Evolutionary conservation across 192 early-diverging fungal genomes (phyloP).

Genomic region (Linnemannia zychae): DNA sequence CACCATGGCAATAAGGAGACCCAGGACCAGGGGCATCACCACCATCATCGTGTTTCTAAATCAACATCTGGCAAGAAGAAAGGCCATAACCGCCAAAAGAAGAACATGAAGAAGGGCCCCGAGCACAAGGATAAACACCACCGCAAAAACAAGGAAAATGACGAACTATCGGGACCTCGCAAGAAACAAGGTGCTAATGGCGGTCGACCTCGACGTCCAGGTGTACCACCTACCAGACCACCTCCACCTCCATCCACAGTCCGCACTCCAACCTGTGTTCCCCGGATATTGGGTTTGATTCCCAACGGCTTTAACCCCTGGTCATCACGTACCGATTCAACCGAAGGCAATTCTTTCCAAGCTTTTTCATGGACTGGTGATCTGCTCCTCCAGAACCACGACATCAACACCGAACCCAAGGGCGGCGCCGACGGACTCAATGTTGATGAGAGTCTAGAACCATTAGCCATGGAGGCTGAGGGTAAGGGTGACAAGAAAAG

Average conservation of each 20-base stretch:
- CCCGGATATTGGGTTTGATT: constrained; percentile 43
- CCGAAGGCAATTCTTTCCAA: constrained; percentile 25
- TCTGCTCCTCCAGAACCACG: constrained; percentile 37
- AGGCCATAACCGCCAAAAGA: not conserved
- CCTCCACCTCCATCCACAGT: not conserved
- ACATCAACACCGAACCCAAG: not conserved
- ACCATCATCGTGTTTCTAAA: not conserved
- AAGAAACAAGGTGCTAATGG: not conserved
- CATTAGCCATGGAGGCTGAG: not conserved
- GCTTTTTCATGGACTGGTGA: constrained; percentile 39
- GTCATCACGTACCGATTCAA: constrained; percentile 24
- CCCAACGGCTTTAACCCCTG: constrained; percentile 42
- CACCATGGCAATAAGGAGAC: no score
- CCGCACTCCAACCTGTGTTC: constrained; percentile 14
- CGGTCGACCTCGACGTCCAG: not conserved
- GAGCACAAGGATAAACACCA: not conserved
- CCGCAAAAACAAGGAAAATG: not conserved
- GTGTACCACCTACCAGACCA: not conserved
- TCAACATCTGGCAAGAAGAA: not conserved
- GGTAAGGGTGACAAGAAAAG: not conserved
- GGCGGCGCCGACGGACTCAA: not conserved
- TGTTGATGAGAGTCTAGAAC: not conserved
- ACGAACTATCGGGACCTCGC: not conserved
- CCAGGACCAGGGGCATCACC: not conserved
- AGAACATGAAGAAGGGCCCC: not conserved